Evolutionary conservation across 805 yeast genomes (phyloP).

Genomic region (Candida glaebosa): DNA sequence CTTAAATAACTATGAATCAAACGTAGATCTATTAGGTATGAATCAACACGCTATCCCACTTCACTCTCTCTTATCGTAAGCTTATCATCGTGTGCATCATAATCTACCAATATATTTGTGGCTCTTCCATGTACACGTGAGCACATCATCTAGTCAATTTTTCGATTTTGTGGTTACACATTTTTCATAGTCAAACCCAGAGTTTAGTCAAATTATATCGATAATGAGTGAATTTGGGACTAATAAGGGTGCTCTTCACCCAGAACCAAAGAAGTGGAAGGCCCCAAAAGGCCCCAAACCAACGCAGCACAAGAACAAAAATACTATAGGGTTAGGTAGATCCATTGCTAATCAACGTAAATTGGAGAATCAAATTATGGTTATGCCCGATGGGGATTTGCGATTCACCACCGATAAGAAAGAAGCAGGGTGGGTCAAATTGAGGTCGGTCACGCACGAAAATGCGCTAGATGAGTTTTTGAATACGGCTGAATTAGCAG

Average conservation of each 20-base stretch:
- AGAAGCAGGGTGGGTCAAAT: constrained; percentile 84
- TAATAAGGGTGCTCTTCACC: constrained; percentile 42
- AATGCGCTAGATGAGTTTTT: constrained; percentile 90
- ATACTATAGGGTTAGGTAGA: constrained; percentile 81
- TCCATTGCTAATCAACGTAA: constrained; percentile 72
- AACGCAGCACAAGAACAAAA: constrained; percentile 76
- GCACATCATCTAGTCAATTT: neutral
- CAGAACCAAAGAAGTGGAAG: constrained; percentile 68
- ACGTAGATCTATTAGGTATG: no score
- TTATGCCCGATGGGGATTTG: constrained; percentile 81
- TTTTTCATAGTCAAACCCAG: no score
- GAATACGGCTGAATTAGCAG: constrained; percentile 93
- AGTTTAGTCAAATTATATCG: no score
- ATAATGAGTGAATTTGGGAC: constrained; percentile 18
- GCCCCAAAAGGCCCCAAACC: constrained; percentile 94
- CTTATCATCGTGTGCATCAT: neutral
- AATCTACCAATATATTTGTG: neutral
- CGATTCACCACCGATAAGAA: constrained; percentile 82
- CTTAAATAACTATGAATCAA: no score
- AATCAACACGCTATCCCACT: no score
- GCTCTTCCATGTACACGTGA: neutral
- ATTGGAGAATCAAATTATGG: constrained; percentile 64
- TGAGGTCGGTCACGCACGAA: constrained; percentile 94
- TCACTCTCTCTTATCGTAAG: neutral
- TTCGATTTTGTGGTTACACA: no score